These are phyloP conservation scores for Sugiyamaella boreocaroliniensis DNA, from an alignment of 805 yeast species.

Conservation along the genomic window DNA sequence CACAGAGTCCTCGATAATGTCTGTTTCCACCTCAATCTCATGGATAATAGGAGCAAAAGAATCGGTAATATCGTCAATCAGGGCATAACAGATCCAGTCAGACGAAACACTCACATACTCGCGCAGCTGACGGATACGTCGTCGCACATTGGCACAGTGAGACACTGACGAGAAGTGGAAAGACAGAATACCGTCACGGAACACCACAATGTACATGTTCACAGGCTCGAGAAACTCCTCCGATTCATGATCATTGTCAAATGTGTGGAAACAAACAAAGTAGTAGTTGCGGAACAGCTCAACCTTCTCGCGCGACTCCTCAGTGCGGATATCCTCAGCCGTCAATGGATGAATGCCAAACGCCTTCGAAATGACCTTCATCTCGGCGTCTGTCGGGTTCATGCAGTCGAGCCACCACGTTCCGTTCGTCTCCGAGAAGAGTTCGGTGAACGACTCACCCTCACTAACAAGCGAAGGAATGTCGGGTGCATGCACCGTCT, in stretches of 20 bases:
- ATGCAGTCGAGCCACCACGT: constrained; percentile 96
- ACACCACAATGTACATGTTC: constrained; percentile 54
- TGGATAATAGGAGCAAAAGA: constrained; percentile 56
- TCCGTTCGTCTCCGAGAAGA: constrained; percentile 65
- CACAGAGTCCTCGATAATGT: constrained; percentile 70
- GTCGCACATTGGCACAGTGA: constrained; percentile 55
- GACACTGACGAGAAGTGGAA: constrained; percentile 54
- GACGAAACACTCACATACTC: constrained; percentile 55
- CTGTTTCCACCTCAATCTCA: constrained; percentile 56
- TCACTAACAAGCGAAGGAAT: constrained; percentile 61
- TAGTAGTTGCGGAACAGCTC: constrained; percentile 85
- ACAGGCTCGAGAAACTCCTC: constrained; percentile 72
- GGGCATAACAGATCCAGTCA: constrained; percentile 62
- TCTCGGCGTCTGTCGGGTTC: constrained; percentile 91
- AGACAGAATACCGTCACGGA: constrained; percentile 51
- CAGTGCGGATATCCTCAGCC: constrained; percentile 93
- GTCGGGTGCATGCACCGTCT: constrained; percentile 85
- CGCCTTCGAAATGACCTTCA: constrained; percentile 86
- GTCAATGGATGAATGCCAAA: constrained; percentile 97
- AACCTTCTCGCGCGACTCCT: constrained; percentile 95
- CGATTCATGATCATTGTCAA: constrained; percentile 75
- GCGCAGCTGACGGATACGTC: constrained; percentile 56
- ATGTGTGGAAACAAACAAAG: constrained; percentile 95
- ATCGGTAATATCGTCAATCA: constrained; percentile 61
- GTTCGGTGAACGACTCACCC: constrained; percentile 56